Base-by-base conservation (phyloP, 2,329 filamentous ascomycete genomes). In the Elsinoe fawcettii region DNA sequence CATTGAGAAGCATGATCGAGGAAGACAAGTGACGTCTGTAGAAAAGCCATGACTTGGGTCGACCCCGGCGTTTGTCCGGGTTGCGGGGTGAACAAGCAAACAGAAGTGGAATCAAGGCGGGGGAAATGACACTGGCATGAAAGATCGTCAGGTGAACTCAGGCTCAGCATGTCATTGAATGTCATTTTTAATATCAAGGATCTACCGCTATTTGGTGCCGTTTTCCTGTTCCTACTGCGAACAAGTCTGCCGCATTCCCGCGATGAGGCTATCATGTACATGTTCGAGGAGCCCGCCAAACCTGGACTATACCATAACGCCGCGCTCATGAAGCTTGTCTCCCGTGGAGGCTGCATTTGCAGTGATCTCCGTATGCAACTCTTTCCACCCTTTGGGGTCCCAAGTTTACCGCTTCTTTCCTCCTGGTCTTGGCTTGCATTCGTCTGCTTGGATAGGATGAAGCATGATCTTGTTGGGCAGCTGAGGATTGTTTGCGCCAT, bases 401-500 rank as follows among this genome's bases (percentile, higher is more conserved):
- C 27, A 7, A 53, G 6, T 11, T 61, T 73, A 77, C 66, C 73
- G 68, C 73, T 77, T 77, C 69, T 73, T 73, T 37, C 66, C 68
- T 51, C 74, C 75, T 6, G 74, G 74, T 57, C 75, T 64, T 3
- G 76, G 76, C 66, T 79, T 77, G 66, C 76, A 77, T 67, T 78
- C 75, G 51, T 79, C 76, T 0, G 71, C 70, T 3, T 66, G 60
- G 22, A 79, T 69, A 0, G 75, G 75, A 63, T 79, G 76, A 58
- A 79, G 65, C 70, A 77, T 78, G 60, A 79, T 71, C 67, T 77
- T 77, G 63, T 73, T 76, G 3, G 75, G 72, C n/a, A 73, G 70
- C 63, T 71, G 63, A 58, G 84, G 83, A 23, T 78, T 93, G 74
- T 97, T 97, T 63, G 79, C 82, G 62, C 87, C 83, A 75, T 92